A percentile compares a stretch with the other conserved stretches of the same genome.
Evolutionary conservation across 805 yeast genomes (phyloP).

Genomic region (Saccharomycopsis guyanensis): DNA sequence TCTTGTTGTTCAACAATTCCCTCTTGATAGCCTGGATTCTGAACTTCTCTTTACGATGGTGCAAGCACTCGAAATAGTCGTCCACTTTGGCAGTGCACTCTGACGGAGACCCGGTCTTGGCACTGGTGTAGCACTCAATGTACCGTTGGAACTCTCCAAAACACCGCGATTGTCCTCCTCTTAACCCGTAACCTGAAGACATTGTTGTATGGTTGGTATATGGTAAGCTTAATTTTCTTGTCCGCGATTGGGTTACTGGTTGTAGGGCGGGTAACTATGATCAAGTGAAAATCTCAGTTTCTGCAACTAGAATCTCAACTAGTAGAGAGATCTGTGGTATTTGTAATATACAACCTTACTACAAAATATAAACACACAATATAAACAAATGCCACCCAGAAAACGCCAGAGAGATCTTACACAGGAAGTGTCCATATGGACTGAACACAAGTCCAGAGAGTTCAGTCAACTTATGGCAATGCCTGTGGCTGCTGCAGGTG

Average conservation of each 20-base stretch:
- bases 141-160: constrained; percentile 39
- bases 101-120: constrained; percentile 29
- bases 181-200: constrained; percentile 33
- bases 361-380: too few relatives aligned
- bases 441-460: background rate
- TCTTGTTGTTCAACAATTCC: constrained; percentile 20
- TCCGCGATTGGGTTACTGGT: background rate
- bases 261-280: too few relatives aligned
- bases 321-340: too few relatives aligned
- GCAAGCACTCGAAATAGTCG: constrained; percentile 44
- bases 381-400: background rate
- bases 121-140: constrained; percentile 39
- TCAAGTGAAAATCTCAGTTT: too few relatives aligned
- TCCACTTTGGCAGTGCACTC: constrained; percentile 37
- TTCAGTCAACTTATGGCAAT: constrained; percentile 5
- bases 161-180: constrained; percentile 41
- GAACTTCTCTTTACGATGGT: constrained; percentile 37
- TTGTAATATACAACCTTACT: too few relatives aligned
- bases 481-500: constrained; percentile 39
- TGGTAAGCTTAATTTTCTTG: too few relatives aligned
- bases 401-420: background rate
- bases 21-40: constrained; percentile 24
- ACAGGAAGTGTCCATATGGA: background rate
- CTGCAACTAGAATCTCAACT: too few relatives aligned
- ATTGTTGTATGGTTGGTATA: too few relatives aligned